Evolutionary conservation across 805 yeast genomes (phyloP).

Genomic region (Candida alai): DNA sequence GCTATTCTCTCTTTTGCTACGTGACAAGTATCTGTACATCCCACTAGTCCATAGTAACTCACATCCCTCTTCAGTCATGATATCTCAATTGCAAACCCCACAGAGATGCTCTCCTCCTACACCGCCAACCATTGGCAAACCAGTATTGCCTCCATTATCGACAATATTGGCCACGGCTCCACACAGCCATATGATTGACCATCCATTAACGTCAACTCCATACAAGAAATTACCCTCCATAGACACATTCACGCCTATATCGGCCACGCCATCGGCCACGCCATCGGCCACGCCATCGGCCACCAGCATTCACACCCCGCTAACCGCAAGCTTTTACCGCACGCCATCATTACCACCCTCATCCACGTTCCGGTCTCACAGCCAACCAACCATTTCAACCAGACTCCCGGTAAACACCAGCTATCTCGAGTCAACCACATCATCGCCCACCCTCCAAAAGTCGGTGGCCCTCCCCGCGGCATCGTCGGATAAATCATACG

Average conservation of each 20-base stretch:
- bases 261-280: conserved; percentile 8
- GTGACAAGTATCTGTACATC: too few relatives aligned
- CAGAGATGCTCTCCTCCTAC: conserved; percentile 27
- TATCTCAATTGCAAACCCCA: conserved; percentile 32
- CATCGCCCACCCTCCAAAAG: conserved; percentile 2
- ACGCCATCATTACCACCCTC: not conserved
- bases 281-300: not conserved
- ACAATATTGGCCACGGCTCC: conserved; percentile 19
- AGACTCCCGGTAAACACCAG: conserved; percentile 9
- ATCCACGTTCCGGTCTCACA: not conserved
- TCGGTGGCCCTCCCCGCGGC: not conserved
- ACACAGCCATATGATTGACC: conserved; percentile 7
- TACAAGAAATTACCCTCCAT: conserved; percentile 23
- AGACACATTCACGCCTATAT: conserved; percentile 16
- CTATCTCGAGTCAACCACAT: conserved; percentile 6
- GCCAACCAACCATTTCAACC: not conserved
- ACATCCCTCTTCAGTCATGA: too few relatives aligned
- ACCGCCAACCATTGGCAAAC: conserved; percentile 16
- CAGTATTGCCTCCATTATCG: conserved; percentile 40
- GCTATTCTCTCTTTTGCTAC: too few relatives aligned
- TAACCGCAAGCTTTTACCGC: conserved; percentile 2
- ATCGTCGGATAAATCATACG: conserved; percentile 44
- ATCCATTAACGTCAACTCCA: conserved; percentile 6
- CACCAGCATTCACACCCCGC: not conserved
- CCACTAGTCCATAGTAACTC: too few relatives aligned